Conservation (phyloP, 176 grass and related monocot genomes). For the Oryza longistaminata region DNA sequence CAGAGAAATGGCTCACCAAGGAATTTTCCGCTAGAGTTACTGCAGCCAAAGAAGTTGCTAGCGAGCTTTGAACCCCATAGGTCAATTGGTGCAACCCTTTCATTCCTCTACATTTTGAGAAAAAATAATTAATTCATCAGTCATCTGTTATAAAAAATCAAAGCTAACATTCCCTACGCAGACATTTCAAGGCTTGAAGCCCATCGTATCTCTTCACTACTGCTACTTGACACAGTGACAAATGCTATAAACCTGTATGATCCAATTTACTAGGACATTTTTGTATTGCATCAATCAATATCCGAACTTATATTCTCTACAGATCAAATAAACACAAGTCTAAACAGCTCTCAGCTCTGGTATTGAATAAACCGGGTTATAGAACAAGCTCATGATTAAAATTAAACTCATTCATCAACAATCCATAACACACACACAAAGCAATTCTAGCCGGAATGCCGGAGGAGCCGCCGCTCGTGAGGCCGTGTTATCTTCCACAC, state of each 20-base stretch:
- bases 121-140: slow-evolving; percentile 19
- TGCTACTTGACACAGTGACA: background rate
- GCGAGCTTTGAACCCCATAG: slow-evolving; percentile 74
- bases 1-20: slow-evolving; percentile 37
- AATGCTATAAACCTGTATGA: background rate
- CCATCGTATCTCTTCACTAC: background rate
- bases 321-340: background rate
- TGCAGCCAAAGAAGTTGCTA: slow-evolving; percentile 69
- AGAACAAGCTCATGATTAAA: background rate
- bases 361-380: background rate
- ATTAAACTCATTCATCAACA: background rate
- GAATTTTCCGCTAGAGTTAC: slow-evolving; percentile 68
- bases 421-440: background rate
- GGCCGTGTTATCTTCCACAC: background rate
- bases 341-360: background rate
- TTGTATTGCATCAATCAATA: background rate
- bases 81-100: slow-evolving; percentile 19
- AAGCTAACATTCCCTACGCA: slow-evolving; percentile 9
- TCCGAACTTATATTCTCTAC: background rate
- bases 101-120: slow-evolving; percentile 45
- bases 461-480: background rate
- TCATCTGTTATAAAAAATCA: background rate
- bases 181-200: slow-evolving; percentile 2
- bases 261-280: background rate
- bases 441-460: background rate